Evolutionary conservation across 495 filamentous ascomycete species (phyloP).

Genomic region (Peziza echinospora): DNA sequence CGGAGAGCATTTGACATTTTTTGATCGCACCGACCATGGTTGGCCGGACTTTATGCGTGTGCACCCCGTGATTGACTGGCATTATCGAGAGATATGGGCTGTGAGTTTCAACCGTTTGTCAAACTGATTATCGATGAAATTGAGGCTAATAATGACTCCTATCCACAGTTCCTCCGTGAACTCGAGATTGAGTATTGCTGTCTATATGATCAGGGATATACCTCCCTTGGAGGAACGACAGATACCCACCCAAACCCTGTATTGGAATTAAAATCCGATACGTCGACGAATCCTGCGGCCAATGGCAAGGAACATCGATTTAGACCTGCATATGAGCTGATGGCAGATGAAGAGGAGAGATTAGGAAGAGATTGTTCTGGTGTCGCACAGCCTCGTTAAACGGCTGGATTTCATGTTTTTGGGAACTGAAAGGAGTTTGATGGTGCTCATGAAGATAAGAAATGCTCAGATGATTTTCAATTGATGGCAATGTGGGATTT

Average conservation of each 20-base stretch:
- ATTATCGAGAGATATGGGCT: constrained; percentile 86
- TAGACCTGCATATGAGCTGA: constrained; percentile 68
- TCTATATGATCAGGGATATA: constrained; percentile 71
- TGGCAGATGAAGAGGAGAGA: constrained; percentile 66
- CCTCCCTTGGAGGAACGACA: constrained; percentile 65
- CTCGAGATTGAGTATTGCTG: constrained; percentile 58
- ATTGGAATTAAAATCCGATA: constrained; percentile 26
- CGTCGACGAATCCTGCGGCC: too few species aligned
- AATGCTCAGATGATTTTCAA: too few species aligned
- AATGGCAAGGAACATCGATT: constrained; percentile 27
- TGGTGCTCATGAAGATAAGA: too few species aligned
- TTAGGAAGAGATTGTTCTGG: constrained; percentile 43
- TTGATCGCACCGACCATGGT: constrained; percentile 65
- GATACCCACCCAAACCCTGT: constrained; percentile 82
- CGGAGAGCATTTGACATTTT: constrained; percentile 50
- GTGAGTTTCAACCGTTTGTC: constrained; percentile 25
- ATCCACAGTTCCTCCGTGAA: constrained; percentile 60
- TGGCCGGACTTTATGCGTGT: constrained; percentile 89
- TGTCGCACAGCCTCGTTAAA: too few species aligned
- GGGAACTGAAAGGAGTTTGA: too few species aligned
- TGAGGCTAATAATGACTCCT: constrained; percentile 9
- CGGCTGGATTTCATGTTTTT: too few species aligned
- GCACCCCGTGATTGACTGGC: constrained; percentile 93
- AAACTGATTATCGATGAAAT: neutral
- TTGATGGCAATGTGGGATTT: too few species aligned